Evolutionary conservation across 345 rosid genomes (phyloP), one percentile per base, ranked within the genome.

Genomic region (Geranium brycei): DNA sequence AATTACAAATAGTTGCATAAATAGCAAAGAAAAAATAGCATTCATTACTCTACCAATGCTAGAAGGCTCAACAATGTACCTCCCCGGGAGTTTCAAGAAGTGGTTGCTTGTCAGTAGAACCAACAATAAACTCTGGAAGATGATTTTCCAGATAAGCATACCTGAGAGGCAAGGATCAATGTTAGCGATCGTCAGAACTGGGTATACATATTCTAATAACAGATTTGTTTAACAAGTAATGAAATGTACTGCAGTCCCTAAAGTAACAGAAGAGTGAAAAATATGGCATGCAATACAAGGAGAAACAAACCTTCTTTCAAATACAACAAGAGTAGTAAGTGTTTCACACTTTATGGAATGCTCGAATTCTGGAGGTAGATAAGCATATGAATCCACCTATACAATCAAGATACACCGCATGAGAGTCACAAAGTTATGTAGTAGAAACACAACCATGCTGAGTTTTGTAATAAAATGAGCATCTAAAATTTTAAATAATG

Each of bases 21-120:
- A 35, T 35, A 35, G 10, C 41, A 35, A 35, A 35, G 5, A 35
- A 35, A 4, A 4, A 7, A 35, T 1, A 23, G 1, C 28, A 23
- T 23, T 23, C 28, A 23, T 23, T 23, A 23, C 28, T 23, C 28
- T 23, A 23, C 28, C 28, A 23, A 23, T 23, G 28, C 28, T 23
- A 65, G 59, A 57, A 57, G 18, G 59, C 7, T 51, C 51, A 57
- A 71, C 59, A 31, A 57, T 69, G 56, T 62, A 87, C 99, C 85
- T 93, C 97, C 17, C 96, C 91, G 0, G 96, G 96, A 71, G 96
- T 86, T 76, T 89, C 95, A 64, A 92, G 91, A 76, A 92, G 91
- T 61, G 91, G 87, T 70, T 82, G 95, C 78, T 82, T 73, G 69
- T 87, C 84, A 67, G 97, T 87, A 28, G 88, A 87, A 66, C 95